Evolutionary conservation across 805 yeast species (phyloP).

Genomic region (Saturnispora halmiae): DNA sequence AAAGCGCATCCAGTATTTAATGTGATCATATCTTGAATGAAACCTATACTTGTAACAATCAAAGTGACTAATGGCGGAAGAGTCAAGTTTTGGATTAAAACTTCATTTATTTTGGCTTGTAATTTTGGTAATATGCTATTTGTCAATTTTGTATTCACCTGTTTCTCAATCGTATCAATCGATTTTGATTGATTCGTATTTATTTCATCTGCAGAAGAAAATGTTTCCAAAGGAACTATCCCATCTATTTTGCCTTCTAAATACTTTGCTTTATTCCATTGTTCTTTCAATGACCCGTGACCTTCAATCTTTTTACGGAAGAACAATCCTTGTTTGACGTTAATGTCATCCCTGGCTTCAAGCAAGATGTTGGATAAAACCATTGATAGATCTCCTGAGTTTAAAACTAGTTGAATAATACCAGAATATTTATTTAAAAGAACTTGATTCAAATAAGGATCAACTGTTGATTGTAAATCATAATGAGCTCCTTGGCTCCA

Average conservation of each 20-base stretch:
- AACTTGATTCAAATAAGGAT: conserved; percentile 24
- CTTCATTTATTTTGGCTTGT: conserved; percentile 20
- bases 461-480: conserved; percentile 27
- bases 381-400: conserved; percentile 28
- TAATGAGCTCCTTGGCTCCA: conserved; percentile 31
- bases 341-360: conserved; percentile 19
- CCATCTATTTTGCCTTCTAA: conserved; percentile 27
- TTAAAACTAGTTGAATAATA: conserved; percentile 25
- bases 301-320: conserved; percentile 22
- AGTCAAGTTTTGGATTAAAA: conserved; percentile 20
- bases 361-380: conserved; percentile 24
- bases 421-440: conserved; percentile 23
- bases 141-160: background rate
- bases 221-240: conserved; percentile 16
- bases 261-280: conserved; percentile 22
- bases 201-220: too few relatives aligned
- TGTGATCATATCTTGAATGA: conserved; percentile 21
- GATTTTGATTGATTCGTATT: conserved; percentile 9
- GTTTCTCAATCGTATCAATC: conserved; percentile 9
- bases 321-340: conserved; percentile 18
- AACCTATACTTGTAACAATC: conserved; percentile 20
- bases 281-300: conserved; percentile 25
- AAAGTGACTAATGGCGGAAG: conserved; percentile 24
- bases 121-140: conserved; percentile 23
- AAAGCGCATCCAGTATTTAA: conserved; percentile 24